phyloP scores from a whole-genome alignment of 2,329 filamentous ascomycete genomes.

The Aspergillus caelatus region DNA sequence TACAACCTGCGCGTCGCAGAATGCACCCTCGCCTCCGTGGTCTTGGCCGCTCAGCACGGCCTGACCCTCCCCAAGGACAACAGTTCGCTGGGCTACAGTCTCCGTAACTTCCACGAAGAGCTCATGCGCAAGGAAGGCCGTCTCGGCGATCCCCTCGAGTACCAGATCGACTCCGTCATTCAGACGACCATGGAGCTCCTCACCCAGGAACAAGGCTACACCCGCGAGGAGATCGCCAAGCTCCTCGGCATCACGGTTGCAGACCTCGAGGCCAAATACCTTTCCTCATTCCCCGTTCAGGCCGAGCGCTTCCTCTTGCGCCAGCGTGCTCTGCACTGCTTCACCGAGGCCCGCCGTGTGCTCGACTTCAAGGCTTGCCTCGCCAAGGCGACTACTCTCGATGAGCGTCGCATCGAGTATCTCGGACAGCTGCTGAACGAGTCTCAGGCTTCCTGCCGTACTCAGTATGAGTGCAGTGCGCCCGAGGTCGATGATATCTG shows the following conservation, averaged over 20 bases:
- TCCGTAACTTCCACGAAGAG: constrained; percentile 83
- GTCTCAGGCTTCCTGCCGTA: constrained; percentile 84
- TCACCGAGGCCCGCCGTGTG: constrained; percentile 84
- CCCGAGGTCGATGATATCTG: constrained; percentile 91
- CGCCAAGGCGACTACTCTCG: constrained; percentile 55
- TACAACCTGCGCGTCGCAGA: constrained; percentile 98
- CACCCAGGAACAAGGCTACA: constrained; percentile 80
- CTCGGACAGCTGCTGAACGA: constrained; percentile 86
- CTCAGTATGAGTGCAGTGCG: constrained; percentile 88
- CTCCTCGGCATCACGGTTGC: constrained; percentile 69
- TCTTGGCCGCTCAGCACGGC: constrained; percentile 62
- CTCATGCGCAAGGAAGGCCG: constrained; percentile 65
- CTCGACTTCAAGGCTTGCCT: constrained; percentile 80
- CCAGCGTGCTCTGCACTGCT: constrained; percentile 88
- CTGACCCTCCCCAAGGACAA: constrained; percentile 74
- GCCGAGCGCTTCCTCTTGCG: constrained; percentile 85
- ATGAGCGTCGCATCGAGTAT: constrained; percentile 67
- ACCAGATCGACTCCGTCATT: constrained; percentile 75
- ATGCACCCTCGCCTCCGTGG: constrained; percentile 80
- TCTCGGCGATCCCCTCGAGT: constrained; percentile 55
- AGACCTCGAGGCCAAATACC: constrained; percentile 76
- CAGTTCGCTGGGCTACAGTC: constrained; percentile 77
- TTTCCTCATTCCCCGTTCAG: constrained; percentile 85
- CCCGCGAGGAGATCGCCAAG: constrained; percentile 77
- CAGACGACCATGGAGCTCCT: constrained; percentile 71